Conservation (phyloP, 2,329 filamentous ascomycete species). For the Xylariales sp. region DNA sequence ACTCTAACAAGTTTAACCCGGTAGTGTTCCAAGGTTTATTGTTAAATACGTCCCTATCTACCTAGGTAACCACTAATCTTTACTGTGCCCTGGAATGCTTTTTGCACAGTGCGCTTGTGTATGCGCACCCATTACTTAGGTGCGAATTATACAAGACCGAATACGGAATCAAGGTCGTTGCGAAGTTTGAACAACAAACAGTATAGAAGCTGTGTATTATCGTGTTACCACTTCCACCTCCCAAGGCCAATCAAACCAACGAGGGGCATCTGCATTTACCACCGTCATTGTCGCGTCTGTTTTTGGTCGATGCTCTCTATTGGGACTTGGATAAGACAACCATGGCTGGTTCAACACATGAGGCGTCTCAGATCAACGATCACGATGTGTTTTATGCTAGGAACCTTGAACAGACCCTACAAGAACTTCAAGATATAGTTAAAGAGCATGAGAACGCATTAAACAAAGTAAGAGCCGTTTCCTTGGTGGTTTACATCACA, state of each 20-base stretch:
- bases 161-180: too few species aligned
- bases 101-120: neutral
- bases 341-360: slow-evolving; percentile 47
- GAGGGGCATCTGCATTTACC: neutral
- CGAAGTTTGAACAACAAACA: too few species aligned
- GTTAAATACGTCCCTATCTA: too few species aligned
- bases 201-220: too few species aligned
- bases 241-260: neutral
- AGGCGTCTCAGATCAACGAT: slow-evolving; percentile 45
- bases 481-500: slow-evolving; percentile 1
- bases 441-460: slow-evolving; percentile 65
- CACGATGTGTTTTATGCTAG: slow-evolving; percentile 58
- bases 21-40: too few species aligned
- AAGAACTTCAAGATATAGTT: slow-evolving; percentile 71
- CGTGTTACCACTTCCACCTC: neutral
- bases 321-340: slow-evolving; percentile 7
- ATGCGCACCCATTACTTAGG: too few species aligned
- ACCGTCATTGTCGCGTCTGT: neutral
- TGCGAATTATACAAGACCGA: too few species aligned
- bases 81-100: too few species aligned
- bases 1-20: too few species aligned
- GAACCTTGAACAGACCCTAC: slow-evolving; percentile 74
- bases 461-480: slow-evolving; percentile 53
- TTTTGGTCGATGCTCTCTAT: neutral
- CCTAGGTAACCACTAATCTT: too few species aligned